Conservation (phyloP, 2,329 filamentous ascomycete genomes). For the Pestalotiopsis sp. region DNA sequence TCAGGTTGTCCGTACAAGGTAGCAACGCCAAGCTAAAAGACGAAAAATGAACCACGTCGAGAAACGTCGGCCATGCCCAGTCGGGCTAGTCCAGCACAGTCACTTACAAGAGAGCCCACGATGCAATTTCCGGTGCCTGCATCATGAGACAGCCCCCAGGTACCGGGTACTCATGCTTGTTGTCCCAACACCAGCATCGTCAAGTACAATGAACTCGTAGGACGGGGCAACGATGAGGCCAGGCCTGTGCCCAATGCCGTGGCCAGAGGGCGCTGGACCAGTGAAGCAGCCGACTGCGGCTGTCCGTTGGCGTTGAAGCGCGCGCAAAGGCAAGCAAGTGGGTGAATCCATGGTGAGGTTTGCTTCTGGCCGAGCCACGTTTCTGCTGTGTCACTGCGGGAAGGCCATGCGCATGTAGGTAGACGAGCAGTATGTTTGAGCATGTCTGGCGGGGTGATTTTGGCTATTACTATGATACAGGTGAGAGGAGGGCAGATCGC, state of each 20-base stretch:
- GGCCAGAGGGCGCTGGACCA: neutral
- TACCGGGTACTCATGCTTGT: neutral
- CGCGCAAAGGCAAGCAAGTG: neutral
- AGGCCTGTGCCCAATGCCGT: neutral
- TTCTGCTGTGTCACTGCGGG: neutral
- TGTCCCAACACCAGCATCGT: neutral
- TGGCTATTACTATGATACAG: neutral
- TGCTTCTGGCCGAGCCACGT: neutral
- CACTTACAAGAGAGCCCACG: neutral
- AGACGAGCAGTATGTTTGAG: neutral
- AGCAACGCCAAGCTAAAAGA: neutral
- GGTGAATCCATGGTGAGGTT: neutral
- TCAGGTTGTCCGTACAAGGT: neutral
- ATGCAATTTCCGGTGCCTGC: slow-evolving; percentile 13
- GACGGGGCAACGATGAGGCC: neutral
- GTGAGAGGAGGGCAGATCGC: neutral
- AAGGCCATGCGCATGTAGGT: neutral
- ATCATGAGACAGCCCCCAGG: slow-evolving; percentile 1
- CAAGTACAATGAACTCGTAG: neutral
- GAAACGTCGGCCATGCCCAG: neutral
- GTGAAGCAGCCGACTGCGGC: neutral
- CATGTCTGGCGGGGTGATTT: neutral
- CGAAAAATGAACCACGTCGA: neutral
- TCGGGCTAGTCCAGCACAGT: neutral
- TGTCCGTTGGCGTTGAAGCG: neutral